Evolutionary conservation across 139 green algal species (phyloP).

Genomic region (Coelastrella sp.): DNA sequence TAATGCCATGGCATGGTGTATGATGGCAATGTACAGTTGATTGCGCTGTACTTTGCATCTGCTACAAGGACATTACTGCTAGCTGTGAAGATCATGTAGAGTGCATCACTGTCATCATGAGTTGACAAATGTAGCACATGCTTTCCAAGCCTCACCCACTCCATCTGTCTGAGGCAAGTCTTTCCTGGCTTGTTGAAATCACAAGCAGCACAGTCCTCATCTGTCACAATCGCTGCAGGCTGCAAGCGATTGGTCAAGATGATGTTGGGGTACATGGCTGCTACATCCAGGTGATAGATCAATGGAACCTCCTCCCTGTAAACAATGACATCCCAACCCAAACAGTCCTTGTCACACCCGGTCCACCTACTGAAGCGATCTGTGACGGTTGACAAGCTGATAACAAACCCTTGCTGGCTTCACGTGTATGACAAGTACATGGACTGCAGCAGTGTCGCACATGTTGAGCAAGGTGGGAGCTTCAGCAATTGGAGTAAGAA

Average conservation of each 20-base stretch:
- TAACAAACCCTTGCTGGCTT: no score
- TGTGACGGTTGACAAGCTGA: no score
- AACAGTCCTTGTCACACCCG: no score
- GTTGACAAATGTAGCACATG: no score
- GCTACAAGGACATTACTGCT: no score
- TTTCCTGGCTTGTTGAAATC: conserved; percentile 96
- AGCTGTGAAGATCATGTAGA: no score
- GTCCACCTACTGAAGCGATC: no score
- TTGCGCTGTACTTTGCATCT: not conserved
- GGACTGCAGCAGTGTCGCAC: no score
- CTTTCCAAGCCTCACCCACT: conserved; percentile 80
- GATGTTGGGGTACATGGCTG: conserved; percentile 99
- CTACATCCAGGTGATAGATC: conserved; percentile 99
- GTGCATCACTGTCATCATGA: no score
- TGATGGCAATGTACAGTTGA: not conserved
- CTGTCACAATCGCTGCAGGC: conserved; percentile 85
- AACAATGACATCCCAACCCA: not conserved
- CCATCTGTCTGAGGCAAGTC: conserved; percentile 93
- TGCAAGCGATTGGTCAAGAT: conserved; percentile 97
- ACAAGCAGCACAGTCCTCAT: conserved; percentile 96
- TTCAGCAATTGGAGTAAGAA: no score
- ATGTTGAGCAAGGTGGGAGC: no score
- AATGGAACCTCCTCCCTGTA: conserved; percentile 87
- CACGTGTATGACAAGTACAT: no score
- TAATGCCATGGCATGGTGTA: not conserved